Evolutionary conservation across 2,329 filamentous ascomycete genomes (phyloP).

Genomic region (Thermochaetoides dissita): DNA sequence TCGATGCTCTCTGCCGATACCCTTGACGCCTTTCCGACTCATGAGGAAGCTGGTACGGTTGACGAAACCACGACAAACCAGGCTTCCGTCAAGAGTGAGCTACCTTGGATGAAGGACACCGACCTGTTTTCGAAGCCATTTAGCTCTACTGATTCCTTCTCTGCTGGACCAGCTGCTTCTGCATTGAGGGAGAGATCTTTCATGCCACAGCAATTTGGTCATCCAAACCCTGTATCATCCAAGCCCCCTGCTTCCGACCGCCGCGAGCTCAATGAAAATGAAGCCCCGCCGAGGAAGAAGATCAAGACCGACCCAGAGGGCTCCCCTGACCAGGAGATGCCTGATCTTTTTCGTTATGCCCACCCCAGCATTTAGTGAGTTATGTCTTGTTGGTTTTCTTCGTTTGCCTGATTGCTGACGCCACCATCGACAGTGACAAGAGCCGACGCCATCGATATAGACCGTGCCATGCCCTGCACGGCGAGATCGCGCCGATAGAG

Average conservation of each 20-base stretch:
- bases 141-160: too few species aligned
- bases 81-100: too few species aligned
- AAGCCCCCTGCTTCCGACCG: conserved; percentile 4
- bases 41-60: neutral
- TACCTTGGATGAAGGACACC: neutral
- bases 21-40: conserved; percentile 1
- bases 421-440: conserved; percentile 12
- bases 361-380: conserved; percentile 19
- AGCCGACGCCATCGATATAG: conserved; percentile 17
- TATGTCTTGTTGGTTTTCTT: conserved; percentile 6
- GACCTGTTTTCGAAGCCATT: neutral
- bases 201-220: neutral
- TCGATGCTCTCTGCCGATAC: conserved; percentile 10
- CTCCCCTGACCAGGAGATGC: conserved; percentile 17
- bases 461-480: conserved; percentile 21
- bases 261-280: conserved; percentile 2
- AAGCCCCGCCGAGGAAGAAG: conserved; percentile 11
- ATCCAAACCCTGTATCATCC: neutral
- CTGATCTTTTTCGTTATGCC: conserved; percentile 16
- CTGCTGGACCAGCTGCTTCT: neutral
- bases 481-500: conserved; percentile 22
- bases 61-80: too few species aligned
- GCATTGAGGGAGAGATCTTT: neutral
- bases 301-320: conserved; percentile 10
- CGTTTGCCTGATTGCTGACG: conserved; percentile 10